Evolutionary conservation across 805 yeast species (phyloP).

Genomic region (Schizosaccharomyces osmophilus): DNA sequence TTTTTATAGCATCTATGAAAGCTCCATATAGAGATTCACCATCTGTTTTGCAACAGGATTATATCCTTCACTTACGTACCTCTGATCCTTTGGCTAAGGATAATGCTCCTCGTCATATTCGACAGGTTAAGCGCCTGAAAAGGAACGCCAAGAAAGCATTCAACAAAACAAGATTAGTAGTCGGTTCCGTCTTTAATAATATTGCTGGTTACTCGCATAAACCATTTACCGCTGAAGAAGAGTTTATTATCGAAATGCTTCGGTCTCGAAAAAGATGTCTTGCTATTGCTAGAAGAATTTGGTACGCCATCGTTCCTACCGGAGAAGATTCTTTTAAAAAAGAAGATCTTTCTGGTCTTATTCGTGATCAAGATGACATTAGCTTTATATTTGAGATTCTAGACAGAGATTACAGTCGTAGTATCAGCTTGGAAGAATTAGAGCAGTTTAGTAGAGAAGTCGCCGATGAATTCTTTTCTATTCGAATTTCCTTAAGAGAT

Average conservation of each 20-base stretch:
- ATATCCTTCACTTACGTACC: slow-evolving; percentile 1
- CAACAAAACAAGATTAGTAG: slow-evolving; percentile 5
- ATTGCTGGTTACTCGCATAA: neutral
- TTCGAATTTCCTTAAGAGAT: slow-evolving; percentile 16
- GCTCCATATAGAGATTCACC: slow-evolving; percentile 15
- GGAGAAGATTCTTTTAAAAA: slow-evolving; percentile 16
- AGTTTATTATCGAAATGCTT: slow-evolving; percentile 14
- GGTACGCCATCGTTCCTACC: slow-evolving; percentile 18
- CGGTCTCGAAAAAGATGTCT: slow-evolving; percentile 11
- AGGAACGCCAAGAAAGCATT: slow-evolving; percentile 4
- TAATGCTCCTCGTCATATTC: neutral
- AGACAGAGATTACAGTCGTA: slow-evolving; percentile 16
- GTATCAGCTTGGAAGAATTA: slow-evolving; percentile 17
- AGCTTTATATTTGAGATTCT: slow-evolving; percentile 8
- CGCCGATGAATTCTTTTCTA: slow-evolving; percentile 15
- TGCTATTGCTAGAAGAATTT: slow-evolving; percentile 16
- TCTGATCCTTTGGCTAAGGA: neutral
- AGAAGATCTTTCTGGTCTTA: slow-evolving; percentile 11
- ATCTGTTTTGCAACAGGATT: slow-evolving; percentile 17
- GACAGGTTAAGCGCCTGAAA: neutral
- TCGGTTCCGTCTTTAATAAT: slow-evolving; percentile 4
- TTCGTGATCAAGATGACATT: neutral
- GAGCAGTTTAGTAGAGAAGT: slow-evolving; percentile 13
- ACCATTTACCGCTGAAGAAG: neutral
- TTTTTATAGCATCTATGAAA: slow-evolving; percentile 14